Percentiles rank a stretch among this genome's conserved stretches.
phyloP scores from a whole-genome alignment of 257 asterid species.

The Forsythia suspensa region DNA sequence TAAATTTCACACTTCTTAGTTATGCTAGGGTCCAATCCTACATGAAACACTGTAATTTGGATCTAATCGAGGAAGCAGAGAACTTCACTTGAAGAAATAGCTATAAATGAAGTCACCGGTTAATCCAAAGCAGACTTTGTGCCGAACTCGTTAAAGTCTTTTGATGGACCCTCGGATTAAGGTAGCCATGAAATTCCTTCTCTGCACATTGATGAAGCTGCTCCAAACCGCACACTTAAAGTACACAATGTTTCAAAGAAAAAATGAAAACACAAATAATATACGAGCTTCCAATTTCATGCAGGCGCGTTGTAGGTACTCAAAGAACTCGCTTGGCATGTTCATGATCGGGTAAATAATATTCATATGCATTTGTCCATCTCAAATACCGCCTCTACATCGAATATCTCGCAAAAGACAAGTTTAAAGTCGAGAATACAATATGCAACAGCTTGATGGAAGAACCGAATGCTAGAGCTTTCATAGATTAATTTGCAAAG shows the following conservation, averaged over 20 bases:
- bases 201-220: slow-evolving; percentile 97
- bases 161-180: slow-evolving; percentile 68
- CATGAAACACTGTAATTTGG: too few species aligned
- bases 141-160: slow-evolving; percentile 80
- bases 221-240: slow-evolving; percentile 86
- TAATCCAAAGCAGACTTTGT: slow-evolving; percentile 94
- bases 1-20: too few species aligned
- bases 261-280: neutral
- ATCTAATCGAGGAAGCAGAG: too few species aligned
- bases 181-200: slow-evolving; percentile 78
- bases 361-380: slow-evolving; percentile 97
- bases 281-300: slow-evolving; percentile 11
- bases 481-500: neutral
- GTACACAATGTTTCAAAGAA: slow-evolving; percentile 15
- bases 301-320: slow-evolving; percentile 88
- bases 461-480: neutral
- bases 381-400: slow-evolving; percentile 84
- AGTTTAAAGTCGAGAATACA: slow-evolving; percentile 20
- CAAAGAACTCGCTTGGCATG: slow-evolving; percentile 81
- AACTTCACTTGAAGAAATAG: too few species aligned
- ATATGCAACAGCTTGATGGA: neutral
- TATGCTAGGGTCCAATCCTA: too few species aligned
- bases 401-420: slow-evolving; percentile 70
- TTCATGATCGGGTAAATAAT: slow-evolving; percentile 74
- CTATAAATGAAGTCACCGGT: slow-evolving; percentile 51